Conservation (phyloP, 108 stramenopile species). For the Stephanodiscus triporus region DNA sequence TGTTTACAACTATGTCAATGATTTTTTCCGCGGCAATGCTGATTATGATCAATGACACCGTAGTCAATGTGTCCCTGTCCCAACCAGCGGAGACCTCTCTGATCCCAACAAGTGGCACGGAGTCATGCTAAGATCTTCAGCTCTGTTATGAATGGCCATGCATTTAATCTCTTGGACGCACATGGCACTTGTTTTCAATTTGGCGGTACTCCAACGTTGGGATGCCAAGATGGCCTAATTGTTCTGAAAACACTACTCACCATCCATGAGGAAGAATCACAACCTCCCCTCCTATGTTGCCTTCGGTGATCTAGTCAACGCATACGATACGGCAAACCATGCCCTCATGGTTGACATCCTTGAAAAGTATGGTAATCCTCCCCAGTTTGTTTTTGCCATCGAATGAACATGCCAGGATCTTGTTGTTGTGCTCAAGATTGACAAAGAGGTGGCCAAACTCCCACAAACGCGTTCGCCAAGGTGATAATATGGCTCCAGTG, state of each 20-base stretch:
- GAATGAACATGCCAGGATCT: too few species aligned
- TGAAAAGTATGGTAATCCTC: too few species aligned
- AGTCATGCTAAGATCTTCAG: conserved; percentile 21
- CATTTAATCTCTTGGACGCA: neutral
- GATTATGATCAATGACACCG: conserved; percentile 17
- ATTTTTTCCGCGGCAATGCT: neutral
- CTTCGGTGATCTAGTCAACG: conserved; percentile 22
- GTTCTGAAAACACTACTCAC: conserved; percentile 14
- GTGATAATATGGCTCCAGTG: too few species aligned
- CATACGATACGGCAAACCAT: conserved; percentile 24
- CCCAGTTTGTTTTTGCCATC: too few species aligned
- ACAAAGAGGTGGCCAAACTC: too few species aligned
- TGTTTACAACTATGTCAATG: neutral
- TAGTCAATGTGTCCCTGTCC: neutral
- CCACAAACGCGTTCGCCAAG: too few species aligned
- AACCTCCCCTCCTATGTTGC: neutral
- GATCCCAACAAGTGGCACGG: conserved; percentile 15
- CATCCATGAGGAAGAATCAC: neutral
- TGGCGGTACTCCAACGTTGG: conserved; percentile 1
- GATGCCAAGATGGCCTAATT: conserved; percentile 13
- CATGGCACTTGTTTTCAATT: conserved; percentile 21
- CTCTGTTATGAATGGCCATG: neutral
- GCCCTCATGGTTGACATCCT: conserved; percentile 1
- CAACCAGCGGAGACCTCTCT: neutral
- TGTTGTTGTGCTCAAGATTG: too few species aligned